Base-by-base conservation (phyloP, 306 rosid species). In the Styphnolobium japonicum region DNA sequence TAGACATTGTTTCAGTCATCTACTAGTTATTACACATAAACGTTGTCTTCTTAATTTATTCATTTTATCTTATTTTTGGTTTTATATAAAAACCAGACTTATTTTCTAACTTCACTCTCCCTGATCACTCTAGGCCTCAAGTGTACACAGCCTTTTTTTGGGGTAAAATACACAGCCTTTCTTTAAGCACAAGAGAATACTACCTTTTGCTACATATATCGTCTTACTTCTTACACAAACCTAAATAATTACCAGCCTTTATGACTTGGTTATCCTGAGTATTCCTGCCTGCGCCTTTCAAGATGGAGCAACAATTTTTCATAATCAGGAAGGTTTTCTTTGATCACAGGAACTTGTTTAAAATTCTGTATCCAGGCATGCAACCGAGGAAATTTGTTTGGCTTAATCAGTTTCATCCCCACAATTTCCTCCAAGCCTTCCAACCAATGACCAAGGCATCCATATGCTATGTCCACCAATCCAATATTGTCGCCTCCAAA, bases 381-480 rank as follows among this genome's bases (percentile, higher is more conserved):
- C 71, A 85, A 34, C 48, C 7, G 15, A 49, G 86, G 86, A n/a
- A 85, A 77, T 10, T 67, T 73, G 34, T 52, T 43, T 11, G 83
- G 73, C 14, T 86, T 83, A 16, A 89, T 60, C 34, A 92, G 5
- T 70, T 88, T 79, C 1, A 75, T 19, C 2, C 89, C 89, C 2
- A 23, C 75, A 73, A 82, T 76, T 43, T 85, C 83, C 48, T 85
- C 89, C 39, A 86, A 66, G 6, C 81, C 85, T 66, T 74, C 80
- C 58, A 74, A 63, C 91, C 91, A 88, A 21, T 75, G 86, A 64
- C 82, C 21, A 18, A 88, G 71, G n/a, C 74, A 58, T 21, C 88
- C 91, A 71, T 73, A 75, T n/a, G 58, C 71, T 18, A 88, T 56
- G 74, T 88, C 92, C 42, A 86, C 86, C 63, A 86, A 40, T 16